These are phyloP conservation scores for Nicotiana tabacum DNA, from an alignment of 257 asterid species.

Conservation along the genomic window DNA sequence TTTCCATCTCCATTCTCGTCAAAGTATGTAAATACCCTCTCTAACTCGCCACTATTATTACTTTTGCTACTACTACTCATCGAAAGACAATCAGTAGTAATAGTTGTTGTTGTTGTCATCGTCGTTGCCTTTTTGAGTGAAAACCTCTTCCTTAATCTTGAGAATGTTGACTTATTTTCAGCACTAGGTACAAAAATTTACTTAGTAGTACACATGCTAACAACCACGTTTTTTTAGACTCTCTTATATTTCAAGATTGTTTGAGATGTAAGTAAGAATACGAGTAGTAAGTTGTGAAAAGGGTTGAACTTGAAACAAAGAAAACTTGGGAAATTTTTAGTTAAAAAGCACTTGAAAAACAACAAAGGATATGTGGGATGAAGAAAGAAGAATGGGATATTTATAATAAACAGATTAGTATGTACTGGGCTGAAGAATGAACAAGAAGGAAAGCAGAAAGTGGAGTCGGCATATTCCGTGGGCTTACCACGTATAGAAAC, in stretches of 20 bases:
- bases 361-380: neutral
- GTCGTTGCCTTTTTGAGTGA: neutral
- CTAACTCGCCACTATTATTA: neutral
- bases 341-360: neutral
- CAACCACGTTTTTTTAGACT: neutral
- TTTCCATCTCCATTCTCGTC: constrained; percentile 15
- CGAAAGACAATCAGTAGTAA: neutral
- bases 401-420: neutral
- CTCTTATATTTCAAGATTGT: neutral
- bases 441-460: neutral
- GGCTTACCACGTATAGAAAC: neutral
- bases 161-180: neutral
- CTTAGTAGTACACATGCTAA: neutral
- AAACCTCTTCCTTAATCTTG: neutral
- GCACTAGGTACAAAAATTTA: neutral
- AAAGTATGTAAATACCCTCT: constrained; percentile 7
- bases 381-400: neutral
- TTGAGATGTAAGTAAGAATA: neutral
- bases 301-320: neutral
- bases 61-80: neutral
- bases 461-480: neutral
- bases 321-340: neutral
- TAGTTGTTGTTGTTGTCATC: too few relatives aligned
- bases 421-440: neutral
- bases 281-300: neutral